Conservation (phyloP, 2,329 filamentous ascomycete species). For the Juglanconis sp. region DNA sequence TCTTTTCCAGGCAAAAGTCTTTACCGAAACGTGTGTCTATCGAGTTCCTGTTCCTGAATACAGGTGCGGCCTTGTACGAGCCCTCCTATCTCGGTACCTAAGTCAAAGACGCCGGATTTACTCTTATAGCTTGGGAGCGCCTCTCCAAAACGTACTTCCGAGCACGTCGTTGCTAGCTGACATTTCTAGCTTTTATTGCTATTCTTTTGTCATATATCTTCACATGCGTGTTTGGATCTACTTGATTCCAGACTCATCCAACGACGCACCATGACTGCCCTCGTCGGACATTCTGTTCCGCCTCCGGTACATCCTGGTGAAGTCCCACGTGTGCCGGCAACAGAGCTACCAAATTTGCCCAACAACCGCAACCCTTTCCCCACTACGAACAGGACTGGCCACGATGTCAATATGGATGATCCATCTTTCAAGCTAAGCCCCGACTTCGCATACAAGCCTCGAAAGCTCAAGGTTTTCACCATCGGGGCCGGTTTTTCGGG, state of each 20-base stretch:
- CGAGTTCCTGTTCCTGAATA: no score
- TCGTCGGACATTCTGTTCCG: background rate
- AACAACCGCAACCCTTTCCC: background rate
- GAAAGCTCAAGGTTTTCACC: constrained; percentile 31
- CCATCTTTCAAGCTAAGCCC: constrained; percentile 27
- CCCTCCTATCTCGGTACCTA: no score
- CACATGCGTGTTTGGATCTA: no score
- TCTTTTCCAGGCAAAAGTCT: no score
- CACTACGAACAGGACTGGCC: background rate
- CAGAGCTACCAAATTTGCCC: background rate
- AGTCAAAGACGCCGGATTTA: no score
- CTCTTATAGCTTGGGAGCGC: no score
- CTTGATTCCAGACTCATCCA: background rate
- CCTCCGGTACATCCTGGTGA: background rate
- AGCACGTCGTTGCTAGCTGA: no score
- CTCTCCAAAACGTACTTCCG: no score
- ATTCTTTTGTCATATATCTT: no score
- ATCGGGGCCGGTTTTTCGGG: constrained; percentile 33
- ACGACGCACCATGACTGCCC: background rate
- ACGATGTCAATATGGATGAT: constrained; percentile 11
- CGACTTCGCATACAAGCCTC: constrained; percentile 27
- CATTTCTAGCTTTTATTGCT: no score
- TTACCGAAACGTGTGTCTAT: no score
- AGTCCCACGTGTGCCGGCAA: background rate
- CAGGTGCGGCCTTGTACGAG: no score